phyloP scores from a whole-genome alignment of 768 basidiomycete species.

The Rubroboletus satanas region DNA sequence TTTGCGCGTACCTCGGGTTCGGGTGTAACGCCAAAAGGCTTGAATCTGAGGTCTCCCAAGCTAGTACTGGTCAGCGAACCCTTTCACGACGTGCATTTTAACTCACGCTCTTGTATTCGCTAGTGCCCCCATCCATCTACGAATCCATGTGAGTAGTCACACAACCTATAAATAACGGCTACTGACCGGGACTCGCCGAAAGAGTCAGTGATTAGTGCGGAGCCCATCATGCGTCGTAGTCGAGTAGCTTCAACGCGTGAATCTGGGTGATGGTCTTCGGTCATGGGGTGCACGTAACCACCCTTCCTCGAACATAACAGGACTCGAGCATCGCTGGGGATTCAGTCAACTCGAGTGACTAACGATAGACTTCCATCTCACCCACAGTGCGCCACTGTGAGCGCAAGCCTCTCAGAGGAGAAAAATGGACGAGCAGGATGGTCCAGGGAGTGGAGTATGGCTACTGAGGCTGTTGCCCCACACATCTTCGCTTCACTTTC shows the following conservation, averaged over 20 bases:
- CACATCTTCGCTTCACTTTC: conserved; percentile 68
- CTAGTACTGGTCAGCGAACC: conserved; percentile 36
- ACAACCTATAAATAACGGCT: neutral
- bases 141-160: neutral
- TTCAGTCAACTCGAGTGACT: conserved; percentile 9
- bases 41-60: conserved; percentile 85
- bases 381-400: conserved; percentile 95
- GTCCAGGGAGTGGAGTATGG: conserved; percentile 88
- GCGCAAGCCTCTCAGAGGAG: conserved; percentile 62
- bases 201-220: conserved; percentile 85
- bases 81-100: neutral
- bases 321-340: conserved; percentile 79
- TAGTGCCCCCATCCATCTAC: conserved; percentile 91
- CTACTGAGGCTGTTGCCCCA: conserved; percentile 90
- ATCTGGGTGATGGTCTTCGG: conserved; percentile 95
- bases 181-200: conserved; percentile 86
- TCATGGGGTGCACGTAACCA: conserved; percentile 79
- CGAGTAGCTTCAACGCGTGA: conserved; percentile 80
- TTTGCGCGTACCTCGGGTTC: conserved; percentile 84
- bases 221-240: conserved; percentile 85
- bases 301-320: conserved; percentile 71
- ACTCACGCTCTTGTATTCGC: conserved; percentile 86
- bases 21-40: conserved; percentile 86
- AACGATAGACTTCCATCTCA: conserved; percentile 32
- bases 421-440: conserved; percentile 79